Base-by-base conservation (phyloP, 140 eudicot genomes). In the Oenanthe javanica region DNA sequence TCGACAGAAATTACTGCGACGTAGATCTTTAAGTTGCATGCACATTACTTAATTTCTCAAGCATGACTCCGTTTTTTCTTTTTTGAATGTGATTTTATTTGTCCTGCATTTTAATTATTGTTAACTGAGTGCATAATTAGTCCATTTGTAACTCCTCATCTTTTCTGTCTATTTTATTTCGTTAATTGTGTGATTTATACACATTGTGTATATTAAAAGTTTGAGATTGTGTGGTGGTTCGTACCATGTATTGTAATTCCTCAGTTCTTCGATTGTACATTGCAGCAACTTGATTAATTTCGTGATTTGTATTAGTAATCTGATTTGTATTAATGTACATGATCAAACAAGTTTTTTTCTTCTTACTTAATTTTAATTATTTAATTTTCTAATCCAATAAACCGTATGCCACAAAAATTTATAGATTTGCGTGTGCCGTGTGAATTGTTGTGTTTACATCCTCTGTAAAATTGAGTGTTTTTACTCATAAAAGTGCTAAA, bases 1-100 rank as follows among this genome's bases (percentile, higher is more conserved):
- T 87, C 25, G 79, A 88, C 78, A 84, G 66, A 79, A 86, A 80
- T 46, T 46, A 36, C 11, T 95, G 99, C 81, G 90, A 89, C 72
- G 91, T 88, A 36, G 92, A 92, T 87, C 69, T 92, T 48, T 92
- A 66, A 87, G 77, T n/a, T 6, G 51, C 76, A 72, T 70, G 49
- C 49, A 4, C 3, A 38, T 42, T 72, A 45, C 47, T 18, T 9
- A 43, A 15, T 72, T 72, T 72, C 50, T 42, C 9, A 9, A 13
- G 45, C 2, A 38, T 16, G 25, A 7, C 0, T 67, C 15, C 4
- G 19, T 72, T 72, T 9, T 18, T 7, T 18, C 15, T 70, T 5
- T 71, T 40, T 40, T 72, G 0, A 42, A 43, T 72, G 25, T 43
- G 31, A 72, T 72, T 72, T 38, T 72, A 42, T 72, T 38, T 72